phyloP scores from a whole-genome alignment of 202 grass and related monocot genomes.

The Saccharum hybrid region DNA sequence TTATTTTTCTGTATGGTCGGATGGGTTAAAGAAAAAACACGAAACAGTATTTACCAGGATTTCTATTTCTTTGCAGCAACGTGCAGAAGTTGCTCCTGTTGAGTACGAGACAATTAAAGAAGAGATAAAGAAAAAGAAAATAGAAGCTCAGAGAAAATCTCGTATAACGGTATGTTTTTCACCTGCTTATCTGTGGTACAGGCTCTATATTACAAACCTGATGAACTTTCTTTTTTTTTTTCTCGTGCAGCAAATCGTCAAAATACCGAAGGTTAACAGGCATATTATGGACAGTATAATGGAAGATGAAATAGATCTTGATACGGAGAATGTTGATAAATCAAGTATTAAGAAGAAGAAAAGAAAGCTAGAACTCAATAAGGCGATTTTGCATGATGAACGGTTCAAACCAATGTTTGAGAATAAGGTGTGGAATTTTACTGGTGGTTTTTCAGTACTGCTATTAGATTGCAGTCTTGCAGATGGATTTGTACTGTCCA shows the following conservation, averaged over 20 bases:
- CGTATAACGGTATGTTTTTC: constrained; percentile 72
- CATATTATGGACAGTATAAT: constrained; percentile 54
- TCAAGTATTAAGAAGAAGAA: constrained; percentile 60
- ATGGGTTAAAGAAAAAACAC: constrained; percentile 9
- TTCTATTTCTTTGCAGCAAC: constrained; percentile 58
- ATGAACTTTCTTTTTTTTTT: constrained; percentile 15
- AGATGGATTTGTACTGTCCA: background rate
- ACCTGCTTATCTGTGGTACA: constrained; percentile 29
- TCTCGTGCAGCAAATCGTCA: constrained; percentile 56
- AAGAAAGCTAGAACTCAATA: constrained; percentile 57
- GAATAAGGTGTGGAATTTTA: constrained; percentile 58
- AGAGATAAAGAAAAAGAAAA: constrained; percentile 63
- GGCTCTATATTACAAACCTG: background rate
- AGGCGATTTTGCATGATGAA: constrained; percentile 56
- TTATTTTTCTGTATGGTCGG: background rate
- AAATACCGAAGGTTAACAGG: constrained; percentile 88
- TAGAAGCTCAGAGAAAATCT: constrained; percentile 64
- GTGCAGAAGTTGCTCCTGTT: constrained; percentile 56
- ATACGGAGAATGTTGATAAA: constrained; percentile 60
- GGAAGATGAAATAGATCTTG: constrained; percentile 60
- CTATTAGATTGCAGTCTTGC: constrained; percentile 16
- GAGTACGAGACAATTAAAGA: constrained; percentile 59
- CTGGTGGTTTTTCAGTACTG: background rate
- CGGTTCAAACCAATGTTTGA: constrained; percentile 74
- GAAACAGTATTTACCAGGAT: constrained; percentile 37